Evolutionary conservation across 106 monocot species (phyloP), one percentile per base, ranked within the genome.

Genomic region (Apostasia shenzhenica): DNA sequence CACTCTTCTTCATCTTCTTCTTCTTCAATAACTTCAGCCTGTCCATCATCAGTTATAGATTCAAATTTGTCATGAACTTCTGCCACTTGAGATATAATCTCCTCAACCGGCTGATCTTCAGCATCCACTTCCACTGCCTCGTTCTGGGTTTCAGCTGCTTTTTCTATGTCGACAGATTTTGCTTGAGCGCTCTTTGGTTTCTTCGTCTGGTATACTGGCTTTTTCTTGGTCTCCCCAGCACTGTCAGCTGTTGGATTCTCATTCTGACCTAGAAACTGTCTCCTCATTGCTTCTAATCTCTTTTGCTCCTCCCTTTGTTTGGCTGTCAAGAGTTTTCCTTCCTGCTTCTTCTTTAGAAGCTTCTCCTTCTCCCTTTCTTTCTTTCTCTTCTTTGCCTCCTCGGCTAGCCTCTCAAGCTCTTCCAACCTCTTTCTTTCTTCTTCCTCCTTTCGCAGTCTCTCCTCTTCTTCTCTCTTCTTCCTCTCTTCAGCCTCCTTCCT

Each of bases 281-380:
- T 85, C 80, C 91, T 86, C 95, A 95, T 91, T 37, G 84, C 79
- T 69, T 91, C 88, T 65, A 76, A 63, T 75, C 94, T 85, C 83
- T 69, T 83, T 39, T 80, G 81, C 56, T 94, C 94, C 66, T 94
- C 91, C 70, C 85, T 95, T 61, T 91, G 91, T 76, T 86, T 95
- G n/a, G 80, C 88, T 10, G 91, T 95, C 60, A 95, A 63, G 40
- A 86, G 75, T 61, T 82, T 88, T 49, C 95, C 91, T 69, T 95
- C 91, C 81, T 79, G 79, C 76, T 81, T 91, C 82, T 83, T 95
- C 84, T 86, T 88, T 54, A 81, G 69, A 60, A 78, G 51, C 73
- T 86, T 86, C 80, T 95, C 95, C 82, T 95, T 95, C 70, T 95
- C 95, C 69, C 73, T 95, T 73, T 92, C 91, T 72, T 91, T 92